phyloP scores from a whole-genome alignment of 257 asterid species.

The Coffea canephora region DNA sequence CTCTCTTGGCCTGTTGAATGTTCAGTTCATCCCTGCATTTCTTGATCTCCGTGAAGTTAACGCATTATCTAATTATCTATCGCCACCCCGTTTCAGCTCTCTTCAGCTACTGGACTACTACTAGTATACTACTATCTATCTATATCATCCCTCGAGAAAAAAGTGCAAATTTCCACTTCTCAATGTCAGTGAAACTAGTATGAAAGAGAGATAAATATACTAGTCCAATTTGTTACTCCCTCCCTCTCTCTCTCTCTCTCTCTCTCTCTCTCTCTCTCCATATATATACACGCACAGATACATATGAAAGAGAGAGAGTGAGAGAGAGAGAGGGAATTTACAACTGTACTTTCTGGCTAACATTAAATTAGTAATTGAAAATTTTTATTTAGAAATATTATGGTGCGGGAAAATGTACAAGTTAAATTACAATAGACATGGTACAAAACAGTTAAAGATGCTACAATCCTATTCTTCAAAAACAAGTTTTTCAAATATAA shows the following conservation, averaged over 20 bases:
- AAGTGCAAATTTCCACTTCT: conserved; percentile 12
- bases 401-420: not conserved
- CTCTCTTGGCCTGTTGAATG: conserved; percentile 8
- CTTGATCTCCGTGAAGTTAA: conserved; percentile 46
- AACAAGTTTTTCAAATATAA: too few relatives aligned
- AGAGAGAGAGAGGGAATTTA: not conserved
- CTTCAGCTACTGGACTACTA: conserved; percentile 2
- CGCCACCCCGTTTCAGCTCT: conserved; percentile 27
- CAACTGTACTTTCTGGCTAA: conserved; percentile 6
- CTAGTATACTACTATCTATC: not conserved
- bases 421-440: not conserved
- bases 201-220: conserved; percentile 1
- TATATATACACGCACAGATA: not conserved
- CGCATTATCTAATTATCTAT: conserved; percentile 9
- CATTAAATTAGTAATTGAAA: not conserved
- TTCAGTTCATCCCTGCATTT: conserved; percentile 32
- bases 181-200: conserved; percentile 7
- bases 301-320: not conserved
- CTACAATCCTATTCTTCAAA: too few relatives aligned
- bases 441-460: too few relatives aligned
- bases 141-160: conserved; percentile 21
- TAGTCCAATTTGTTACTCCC: not conserved
- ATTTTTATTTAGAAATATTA: not conserved
- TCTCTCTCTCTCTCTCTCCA: not conserved
- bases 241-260: not conserved